phyloP scores from a whole-genome alignment of 148 eudicot species.

The Agrostemma githago region DNA sequence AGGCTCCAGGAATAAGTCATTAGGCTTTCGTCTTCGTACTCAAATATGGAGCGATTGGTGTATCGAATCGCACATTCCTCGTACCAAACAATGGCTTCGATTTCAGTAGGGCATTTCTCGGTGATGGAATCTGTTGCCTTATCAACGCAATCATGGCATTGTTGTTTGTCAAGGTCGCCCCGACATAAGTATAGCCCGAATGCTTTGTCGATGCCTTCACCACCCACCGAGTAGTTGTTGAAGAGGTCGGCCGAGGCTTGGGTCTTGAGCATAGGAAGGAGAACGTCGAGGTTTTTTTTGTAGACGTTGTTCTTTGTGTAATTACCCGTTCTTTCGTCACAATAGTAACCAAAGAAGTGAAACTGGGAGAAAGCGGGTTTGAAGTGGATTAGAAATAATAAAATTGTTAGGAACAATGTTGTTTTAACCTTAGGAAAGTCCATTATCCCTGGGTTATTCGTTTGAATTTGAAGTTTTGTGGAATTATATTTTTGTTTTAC shows the following conservation, averaged over 20 bases:
- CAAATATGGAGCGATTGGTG: conserved; percentile 9
- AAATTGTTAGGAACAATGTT: neutral
- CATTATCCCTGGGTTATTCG: neutral
- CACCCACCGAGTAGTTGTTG: neutral
- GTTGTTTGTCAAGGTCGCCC: neutral
- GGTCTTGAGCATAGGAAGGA: neutral
- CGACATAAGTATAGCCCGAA: conserved; percentile 22
- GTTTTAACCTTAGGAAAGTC: neutral
- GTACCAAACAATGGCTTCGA: conserved; percentile 23
- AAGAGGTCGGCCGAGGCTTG: conserved; percentile 6
- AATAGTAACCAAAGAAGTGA: neutral
- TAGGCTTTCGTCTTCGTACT: conserved; percentile 1
- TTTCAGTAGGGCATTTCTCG: conserved; percentile 12
- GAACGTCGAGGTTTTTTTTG: conserved; percentile 8
- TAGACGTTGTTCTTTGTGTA: conserved; percentile 5
- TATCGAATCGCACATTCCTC: conserved; percentile 24
- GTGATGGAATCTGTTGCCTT: neutral
- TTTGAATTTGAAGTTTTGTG: neutral
- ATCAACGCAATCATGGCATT: conserved; percentile 23
- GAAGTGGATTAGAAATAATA: neutral
- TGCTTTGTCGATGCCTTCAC: conserved; percentile 4
- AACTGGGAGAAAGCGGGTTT: conserved; percentile 3
- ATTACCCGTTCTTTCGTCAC: neutral
- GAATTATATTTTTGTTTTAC: neutral
- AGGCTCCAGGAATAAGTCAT: neutral